Percentiles rank a stretch among this genome's conserved stretches.
Conservation (phyloP, 805 yeast species). For the Candida lessepsii region DNA sequence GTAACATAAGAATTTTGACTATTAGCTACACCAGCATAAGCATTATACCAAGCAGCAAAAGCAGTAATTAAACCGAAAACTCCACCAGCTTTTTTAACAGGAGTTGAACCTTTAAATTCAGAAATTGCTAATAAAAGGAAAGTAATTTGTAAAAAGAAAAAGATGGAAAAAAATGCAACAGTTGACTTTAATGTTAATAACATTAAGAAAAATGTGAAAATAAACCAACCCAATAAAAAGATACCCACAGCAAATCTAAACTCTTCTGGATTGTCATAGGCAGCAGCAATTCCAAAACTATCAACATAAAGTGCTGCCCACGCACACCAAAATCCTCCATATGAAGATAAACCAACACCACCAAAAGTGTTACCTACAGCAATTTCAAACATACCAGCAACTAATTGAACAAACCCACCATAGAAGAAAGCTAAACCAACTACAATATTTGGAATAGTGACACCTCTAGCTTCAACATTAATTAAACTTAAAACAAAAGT, state of each 20-base stretch:
- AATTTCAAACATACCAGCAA: constrained; percentile 76
- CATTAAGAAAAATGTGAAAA: constrained; percentile 43
- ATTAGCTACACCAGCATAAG: constrained; percentile 51
- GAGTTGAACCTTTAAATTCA: constrained; percentile 30
- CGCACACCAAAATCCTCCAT: constrained; percentile 77
- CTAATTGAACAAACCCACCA: constrained; percentile 69
- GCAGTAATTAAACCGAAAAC: constrained; percentile 44
- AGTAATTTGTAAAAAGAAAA: constrained; percentile 41
- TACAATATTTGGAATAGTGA: constrained; percentile 55
- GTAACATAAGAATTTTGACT: constrained; percentile 61
- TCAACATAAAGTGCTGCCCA: constrained; percentile 58
- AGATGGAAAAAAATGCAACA: constrained; percentile 40
- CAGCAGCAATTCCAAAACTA: constrained; percentile 36
- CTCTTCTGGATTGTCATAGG: constrained; percentile 25
- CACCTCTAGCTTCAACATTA: constrained; percentile 69
- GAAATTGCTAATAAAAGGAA: constrained; percentile 41
- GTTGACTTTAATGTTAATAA: constrained; percentile 43
- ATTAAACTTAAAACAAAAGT: constrained; percentile 64
- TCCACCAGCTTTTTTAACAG: constrained; percentile 41
- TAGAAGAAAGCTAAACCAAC: constrained; percentile 68
- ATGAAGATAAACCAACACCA: constrained; percentile 58
- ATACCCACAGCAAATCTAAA: constrained; percentile 38
- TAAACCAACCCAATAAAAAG: constrained; percentile 42
- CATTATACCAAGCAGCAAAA: constrained; percentile 45
- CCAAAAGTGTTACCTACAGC: constrained; percentile 77